Evolutionary conservation across 164 flowering plant species (phyloP).

Genomic region (Liriodendron chinense): DNA sequence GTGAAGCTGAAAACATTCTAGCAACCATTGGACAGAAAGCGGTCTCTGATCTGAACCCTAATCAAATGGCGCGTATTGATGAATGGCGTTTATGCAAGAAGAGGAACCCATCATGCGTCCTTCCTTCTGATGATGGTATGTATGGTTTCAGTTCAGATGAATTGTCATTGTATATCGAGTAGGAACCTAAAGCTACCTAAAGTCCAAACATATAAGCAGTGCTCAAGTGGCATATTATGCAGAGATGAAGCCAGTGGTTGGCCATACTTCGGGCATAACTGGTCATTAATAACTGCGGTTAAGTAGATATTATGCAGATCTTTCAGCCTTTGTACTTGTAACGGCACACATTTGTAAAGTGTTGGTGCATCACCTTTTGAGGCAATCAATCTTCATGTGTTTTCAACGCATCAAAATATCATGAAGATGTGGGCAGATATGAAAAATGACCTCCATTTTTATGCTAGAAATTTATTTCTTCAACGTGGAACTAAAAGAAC

Average conservation of each 20-base stretch:
- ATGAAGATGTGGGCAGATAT: neutral
- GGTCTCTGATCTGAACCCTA: slow-evolving; percentile 13
- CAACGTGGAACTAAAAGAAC: too few species aligned
- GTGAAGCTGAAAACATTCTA: slow-evolving; percentile 42
- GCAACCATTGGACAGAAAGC: slow-evolving; percentile 23
- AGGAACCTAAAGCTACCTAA: neutral
- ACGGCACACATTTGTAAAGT: neutral
- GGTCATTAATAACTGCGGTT: neutral
- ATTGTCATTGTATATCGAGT: neutral
- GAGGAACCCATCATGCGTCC: neutral
- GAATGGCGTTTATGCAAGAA: slow-evolving; percentile 29
- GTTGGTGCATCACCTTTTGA: neutral
- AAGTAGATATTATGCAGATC: neutral
- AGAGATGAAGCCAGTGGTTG: neutral
- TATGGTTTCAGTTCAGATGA: neutral
- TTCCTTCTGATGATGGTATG: neutral
- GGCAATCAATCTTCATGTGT: neutral
- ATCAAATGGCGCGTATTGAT: slow-evolving; percentile 34
- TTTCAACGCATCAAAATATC: neutral
- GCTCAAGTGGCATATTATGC: neutral
- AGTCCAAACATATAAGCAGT: neutral
- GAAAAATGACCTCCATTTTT: too few species aligned
- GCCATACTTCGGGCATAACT: neutral
- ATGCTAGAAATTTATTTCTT: too few species aligned
- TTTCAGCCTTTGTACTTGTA: neutral